These are phyloP conservation scores for Tuber indicum DNA, from an alignment of 495 filamentous ascomycete species.

Conservation along the genomic window DNA sequence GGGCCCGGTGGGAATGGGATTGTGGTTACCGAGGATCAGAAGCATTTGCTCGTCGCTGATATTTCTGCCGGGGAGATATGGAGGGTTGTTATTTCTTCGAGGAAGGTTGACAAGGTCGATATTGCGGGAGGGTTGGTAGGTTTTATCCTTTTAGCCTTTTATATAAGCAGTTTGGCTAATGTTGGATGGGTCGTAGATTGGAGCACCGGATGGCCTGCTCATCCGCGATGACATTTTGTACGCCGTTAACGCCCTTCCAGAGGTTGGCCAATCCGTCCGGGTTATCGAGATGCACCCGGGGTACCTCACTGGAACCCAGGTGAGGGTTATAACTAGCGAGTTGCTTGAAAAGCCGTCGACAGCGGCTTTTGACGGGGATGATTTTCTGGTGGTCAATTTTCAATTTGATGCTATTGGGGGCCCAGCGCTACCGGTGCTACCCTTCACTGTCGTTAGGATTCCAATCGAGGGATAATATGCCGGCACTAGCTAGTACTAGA, in stretches of 20 bases:
- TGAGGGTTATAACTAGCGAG: neutral
- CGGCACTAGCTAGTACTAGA: neutral
- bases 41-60: constrained; percentile 11
- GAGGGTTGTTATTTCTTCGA: constrained; percentile 6
- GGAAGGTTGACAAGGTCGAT: constrained; percentile 6
- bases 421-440: neutral
- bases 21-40: constrained; percentile 14
- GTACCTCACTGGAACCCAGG: neutral
- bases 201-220: constrained; percentile 14
- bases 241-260: neutral
- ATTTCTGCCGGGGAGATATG: constrained; percentile 7
- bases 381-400: constrained; percentile 10
- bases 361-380: constrained; percentile 8
- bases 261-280: constrained; percentile 1
- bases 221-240: constrained; percentile 12
- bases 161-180: neutral
- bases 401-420: neutral
- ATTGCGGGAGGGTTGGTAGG: constrained; percentile 4
- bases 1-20: constrained; percentile 15
- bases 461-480: neutral
- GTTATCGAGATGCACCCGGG: constrained; percentile 8
- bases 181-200: constrained; percentile 10
- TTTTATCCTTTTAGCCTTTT: neutral
- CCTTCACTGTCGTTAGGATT: constrained; percentile 12
- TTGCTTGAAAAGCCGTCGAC: constrained; percentile 5